Evolutionary conservation across 2,329 filamentous ascomycete species (phyloP), one percentile per base, ranked within the genome.

Genomic region (Ceratocystis alfenasii): DNA sequence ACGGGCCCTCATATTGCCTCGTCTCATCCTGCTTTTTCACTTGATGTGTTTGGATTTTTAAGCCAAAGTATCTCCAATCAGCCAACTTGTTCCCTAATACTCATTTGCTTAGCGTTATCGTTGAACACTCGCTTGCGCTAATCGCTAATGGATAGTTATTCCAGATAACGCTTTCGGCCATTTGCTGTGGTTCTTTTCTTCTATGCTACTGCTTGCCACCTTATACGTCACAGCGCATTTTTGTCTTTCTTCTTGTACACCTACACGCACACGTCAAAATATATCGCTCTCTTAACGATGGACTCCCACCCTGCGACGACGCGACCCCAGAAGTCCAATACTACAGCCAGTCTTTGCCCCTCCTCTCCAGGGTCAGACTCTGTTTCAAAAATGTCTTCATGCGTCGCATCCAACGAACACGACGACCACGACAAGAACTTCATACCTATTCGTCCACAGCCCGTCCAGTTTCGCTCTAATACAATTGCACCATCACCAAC

Each of bases 401-500:
- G 25, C 28, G 28, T 33, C 33, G 46, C 55, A 55, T 64, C 61
- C 36, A 17, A 28, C 45, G 33, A 48, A 20, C 41, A 48, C 33
- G 25, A 41, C 45, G 36, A 53, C 28, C 46, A 53, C 22, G n/a
- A 50, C 46, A 36, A 44, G 7, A 50, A 41, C 15, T 53, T 48
- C 20, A 33, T 62, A 28, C 45, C 50, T 63, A 41, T 60, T 65
- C 12, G 46, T 7, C 33, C 59, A 20, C 63, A 65, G 45, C 63
- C 64, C 30, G 61, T 65, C 8, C 65, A 64, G 44, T 68, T 66
- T 41, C 67, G 67, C 12, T 64, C 67, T 3, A 66, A 64, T 22
- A 69, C 69, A 12, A 70, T 68, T 45, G 62, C 65, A 17, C 55
- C 66, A 20, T 68, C 64, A 22, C 68, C 67, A 8, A 65, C 69